Conservation (phyloP, 305 asterid genomes). For the Solanum aculeatissimum region DNA sequence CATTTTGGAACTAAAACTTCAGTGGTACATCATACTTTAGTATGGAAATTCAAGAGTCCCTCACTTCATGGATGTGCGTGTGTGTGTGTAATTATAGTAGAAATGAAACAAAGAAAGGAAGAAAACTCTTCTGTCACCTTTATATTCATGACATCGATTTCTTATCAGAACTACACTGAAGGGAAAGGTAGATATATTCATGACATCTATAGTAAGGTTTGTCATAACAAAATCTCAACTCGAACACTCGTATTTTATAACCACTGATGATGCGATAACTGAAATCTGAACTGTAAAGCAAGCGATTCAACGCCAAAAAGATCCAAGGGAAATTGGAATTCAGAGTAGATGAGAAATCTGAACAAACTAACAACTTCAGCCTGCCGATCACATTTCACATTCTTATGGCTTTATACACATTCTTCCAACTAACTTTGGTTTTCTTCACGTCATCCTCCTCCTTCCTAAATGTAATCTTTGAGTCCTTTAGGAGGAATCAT, state of each 20-base stretch:
- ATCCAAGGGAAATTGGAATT: background rate
- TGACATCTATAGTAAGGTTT: background rate
- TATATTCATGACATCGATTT: background rate
- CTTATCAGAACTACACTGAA: background rate
- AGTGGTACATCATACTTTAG: background rate
- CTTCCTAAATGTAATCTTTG: background rate
- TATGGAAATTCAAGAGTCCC: background rate
- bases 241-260: background rate
- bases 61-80: background rate
- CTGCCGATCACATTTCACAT: background rate
- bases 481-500: background rate
- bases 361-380: background rate
- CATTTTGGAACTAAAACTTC: background rate
- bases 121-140: background rate
- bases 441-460: background rate
- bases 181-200: background rate
- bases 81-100: background rate
- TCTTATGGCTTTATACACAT: background rate
- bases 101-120: background rate
- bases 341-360: background rate
- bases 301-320: background rate
- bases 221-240: background rate
- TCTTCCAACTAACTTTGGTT: background rate
- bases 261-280: background rate
- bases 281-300: background rate